A percentile compares a stretch with the other conserved stretches of the same genome.
Conservation (phyloP, 2,329 filamentous ascomycete species). For the Torrubiellomyces zombiae region DNA sequence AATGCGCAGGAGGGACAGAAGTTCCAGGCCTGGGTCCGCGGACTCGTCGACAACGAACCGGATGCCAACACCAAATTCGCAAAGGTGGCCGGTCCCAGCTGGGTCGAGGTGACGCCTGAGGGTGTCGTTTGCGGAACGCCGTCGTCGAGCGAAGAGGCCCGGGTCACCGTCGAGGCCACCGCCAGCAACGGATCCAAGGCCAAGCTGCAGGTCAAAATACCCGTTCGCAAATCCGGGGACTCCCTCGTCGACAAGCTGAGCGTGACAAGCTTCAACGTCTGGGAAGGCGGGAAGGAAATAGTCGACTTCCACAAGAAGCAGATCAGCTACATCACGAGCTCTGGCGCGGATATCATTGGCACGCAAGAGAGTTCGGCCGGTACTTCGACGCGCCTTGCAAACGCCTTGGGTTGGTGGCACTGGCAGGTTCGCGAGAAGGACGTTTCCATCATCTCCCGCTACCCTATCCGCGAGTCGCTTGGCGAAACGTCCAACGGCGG, state of each 20-base stretch:
- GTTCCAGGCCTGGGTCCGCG: slow-evolving; percentile 14
- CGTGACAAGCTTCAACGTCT: slow-evolving; percentile 20
- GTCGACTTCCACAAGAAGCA: slow-evolving; percentile 21
- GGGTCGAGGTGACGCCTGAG: slow-evolving; percentile 12
- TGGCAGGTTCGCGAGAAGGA: slow-evolving; percentile 17
- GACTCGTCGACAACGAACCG: slow-evolving; percentile 12
- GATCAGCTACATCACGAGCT: slow-evolving; percentile 14
- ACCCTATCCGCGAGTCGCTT: slow-evolving; percentile 16
- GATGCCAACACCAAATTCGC: slow-evolving; percentile 8
- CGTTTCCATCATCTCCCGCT: slow-evolving; percentile 18
- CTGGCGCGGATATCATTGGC: slow-evolving; percentile 17
- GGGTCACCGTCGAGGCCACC: slow-evolving; percentile 12
- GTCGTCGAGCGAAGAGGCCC: neutral
- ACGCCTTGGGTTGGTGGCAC: slow-evolving; percentile 19
- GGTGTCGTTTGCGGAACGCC: slow-evolving; percentile 18
- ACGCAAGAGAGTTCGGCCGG: slow-evolving; percentile 17
- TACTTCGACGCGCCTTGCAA: slow-evolving; percentile 15
- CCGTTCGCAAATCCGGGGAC: slow-evolving; percentile 8
- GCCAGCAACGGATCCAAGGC: slow-evolving; percentile 7
- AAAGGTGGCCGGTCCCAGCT: slow-evolving; percentile 8
- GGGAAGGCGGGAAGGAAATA: slow-evolving; percentile 18
- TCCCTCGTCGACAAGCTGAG: slow-evolving; percentile 14
- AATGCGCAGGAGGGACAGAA: slow-evolving; percentile 16
- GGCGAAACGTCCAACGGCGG: slow-evolving; percentile 11
- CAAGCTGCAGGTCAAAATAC: slow-evolving; percentile 12